Percentiles rank a stretch among this genome's conserved stretches.
Conservation (phyloP, 140 eudicot species). For the Stevia rebaudiana region DNA sequence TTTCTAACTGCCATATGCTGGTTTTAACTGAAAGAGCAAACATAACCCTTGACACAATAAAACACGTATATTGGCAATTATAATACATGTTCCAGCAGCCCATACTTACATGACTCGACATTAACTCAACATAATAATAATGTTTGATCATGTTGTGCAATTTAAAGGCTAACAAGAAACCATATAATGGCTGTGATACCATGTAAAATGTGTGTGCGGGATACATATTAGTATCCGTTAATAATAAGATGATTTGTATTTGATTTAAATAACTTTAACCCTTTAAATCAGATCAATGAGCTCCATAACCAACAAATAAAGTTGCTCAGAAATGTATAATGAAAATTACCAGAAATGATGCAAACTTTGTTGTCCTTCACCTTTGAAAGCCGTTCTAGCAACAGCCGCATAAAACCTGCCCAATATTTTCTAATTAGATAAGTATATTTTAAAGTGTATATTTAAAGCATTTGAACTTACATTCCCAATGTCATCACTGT, state of each 20-base stretch:
- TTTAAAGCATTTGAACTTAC: slow-evolving; percentile 43
- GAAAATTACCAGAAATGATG: slow-evolving; percentile 81
- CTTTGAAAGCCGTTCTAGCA: slow-evolving; percentile 93
- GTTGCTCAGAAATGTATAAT: background rate
- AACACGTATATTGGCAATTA: too few relatives aligned
- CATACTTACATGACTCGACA: too few relatives aligned
- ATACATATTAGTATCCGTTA: too few relatives aligned
- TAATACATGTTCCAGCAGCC: too few relatives aligned
- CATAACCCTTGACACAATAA: too few relatives aligned
- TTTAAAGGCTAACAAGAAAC: too few relatives aligned
- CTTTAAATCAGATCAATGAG: background rate
- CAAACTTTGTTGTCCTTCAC: slow-evolving; percentile 92
- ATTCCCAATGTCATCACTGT: slow-evolving; percentile 96
- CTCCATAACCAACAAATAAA: background rate
- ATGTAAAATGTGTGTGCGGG: too few relatives aligned
- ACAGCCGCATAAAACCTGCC: slow-evolving; percentile 92
- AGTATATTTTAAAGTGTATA: slow-evolving; percentile 9
- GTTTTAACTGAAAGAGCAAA: too few relatives aligned
- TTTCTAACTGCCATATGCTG: too few relatives aligned
- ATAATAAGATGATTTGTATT: background rate
- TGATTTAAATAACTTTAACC: background rate
- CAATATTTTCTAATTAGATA: slow-evolving; percentile 4
- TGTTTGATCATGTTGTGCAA: too few relatives aligned
- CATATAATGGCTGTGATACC: too few relatives aligned
- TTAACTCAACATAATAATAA: too few relatives aligned